phyloP scores from a whole-genome alignment of 768 basidiomycete species.

The Termitomyces eurrhizus region DNA sequence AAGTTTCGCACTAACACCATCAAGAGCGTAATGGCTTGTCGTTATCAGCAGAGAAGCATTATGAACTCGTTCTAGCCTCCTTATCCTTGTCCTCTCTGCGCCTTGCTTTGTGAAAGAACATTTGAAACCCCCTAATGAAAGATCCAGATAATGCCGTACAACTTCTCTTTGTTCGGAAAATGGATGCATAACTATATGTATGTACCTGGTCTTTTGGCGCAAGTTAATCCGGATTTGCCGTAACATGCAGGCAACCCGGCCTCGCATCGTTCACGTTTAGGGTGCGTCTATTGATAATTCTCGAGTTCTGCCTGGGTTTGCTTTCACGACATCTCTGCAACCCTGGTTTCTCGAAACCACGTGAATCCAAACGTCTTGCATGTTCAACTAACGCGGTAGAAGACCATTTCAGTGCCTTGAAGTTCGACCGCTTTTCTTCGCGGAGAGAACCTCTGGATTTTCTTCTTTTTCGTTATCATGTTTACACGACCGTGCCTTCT shows the following conservation, averaged over 20 bases:
- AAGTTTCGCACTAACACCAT: background rate
- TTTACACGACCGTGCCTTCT: background rate
- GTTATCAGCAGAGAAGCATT: background rate
- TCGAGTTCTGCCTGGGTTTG: background rate
- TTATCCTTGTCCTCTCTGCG: background rate
- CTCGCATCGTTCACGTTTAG: background rate
- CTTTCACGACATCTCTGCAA: slow-evolving; percentile 2
- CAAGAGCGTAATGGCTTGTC: background rate
- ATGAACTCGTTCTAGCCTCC: background rate
- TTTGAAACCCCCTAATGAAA: background rate
- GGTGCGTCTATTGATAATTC: background rate
- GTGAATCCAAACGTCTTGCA: background rate
- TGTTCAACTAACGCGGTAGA: slow-evolving; percentile 1
- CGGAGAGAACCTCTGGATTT: background rate
- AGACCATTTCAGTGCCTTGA: background rate
- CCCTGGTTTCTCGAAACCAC: slow-evolving; percentile 8
- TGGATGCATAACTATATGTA: background rate
- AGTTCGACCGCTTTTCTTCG: background rate
- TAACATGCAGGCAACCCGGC: background rate
- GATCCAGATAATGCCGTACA: background rate
- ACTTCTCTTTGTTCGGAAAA: background rate
- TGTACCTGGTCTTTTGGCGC: background rate
- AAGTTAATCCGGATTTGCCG: background rate
- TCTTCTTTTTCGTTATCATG: background rate
- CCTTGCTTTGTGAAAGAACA: background rate